Evolutionary conservation across 1,284 basidiomycete genomes (phyloP).

Genomic region (Cutaneotrichosporon mucoides): DNA sequence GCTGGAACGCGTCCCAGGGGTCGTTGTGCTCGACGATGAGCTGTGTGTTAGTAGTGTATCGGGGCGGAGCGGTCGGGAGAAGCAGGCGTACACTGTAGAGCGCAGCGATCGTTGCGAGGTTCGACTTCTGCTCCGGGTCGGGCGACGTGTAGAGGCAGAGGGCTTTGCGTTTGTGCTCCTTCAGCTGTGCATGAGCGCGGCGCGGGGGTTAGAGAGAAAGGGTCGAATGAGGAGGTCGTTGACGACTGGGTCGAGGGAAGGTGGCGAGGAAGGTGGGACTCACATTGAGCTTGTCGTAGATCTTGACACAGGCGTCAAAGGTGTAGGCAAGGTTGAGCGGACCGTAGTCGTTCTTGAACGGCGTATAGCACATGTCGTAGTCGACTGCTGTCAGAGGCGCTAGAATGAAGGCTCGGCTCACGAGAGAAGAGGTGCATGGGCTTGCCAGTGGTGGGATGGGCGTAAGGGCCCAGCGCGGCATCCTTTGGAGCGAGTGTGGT

Average conservation of each 20-base stretch:
- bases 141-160: conserved; percentile 86
- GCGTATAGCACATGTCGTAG: conserved; percentile 84
- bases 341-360: conserved; percentile 93
- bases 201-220: too few species aligned
- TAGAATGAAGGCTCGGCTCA: conserved; percentile 52
- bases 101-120: conserved; percentile 85
- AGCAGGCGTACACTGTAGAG: conserved; percentile 58
- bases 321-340: conserved; percentile 89
- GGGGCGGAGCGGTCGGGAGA: not conserved
- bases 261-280: conserved; percentile 23
- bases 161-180: conserved; percentile 50
- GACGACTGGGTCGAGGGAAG: too few species aligned
- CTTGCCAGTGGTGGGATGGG: conserved; percentile 31
- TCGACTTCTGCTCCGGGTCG: conserved; percentile 82
- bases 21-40: conserved; percentile 87
- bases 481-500: conserved; percentile 35
- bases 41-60: conserved; percentile 50
- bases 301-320: conserved; percentile 87
- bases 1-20: conserved; percentile 94
- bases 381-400: conserved; percentile 48
- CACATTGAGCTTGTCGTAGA: conserved; percentile 83
- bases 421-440: conserved; percentile 36
- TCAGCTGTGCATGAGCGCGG: conserved; percentile 55
- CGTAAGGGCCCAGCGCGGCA: conserved; percentile 26
- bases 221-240: too few species aligned